phyloP scores from a whole-genome alignment of 352 stramenopile species.

The Stephanocyclus meneghinianus region DNA sequence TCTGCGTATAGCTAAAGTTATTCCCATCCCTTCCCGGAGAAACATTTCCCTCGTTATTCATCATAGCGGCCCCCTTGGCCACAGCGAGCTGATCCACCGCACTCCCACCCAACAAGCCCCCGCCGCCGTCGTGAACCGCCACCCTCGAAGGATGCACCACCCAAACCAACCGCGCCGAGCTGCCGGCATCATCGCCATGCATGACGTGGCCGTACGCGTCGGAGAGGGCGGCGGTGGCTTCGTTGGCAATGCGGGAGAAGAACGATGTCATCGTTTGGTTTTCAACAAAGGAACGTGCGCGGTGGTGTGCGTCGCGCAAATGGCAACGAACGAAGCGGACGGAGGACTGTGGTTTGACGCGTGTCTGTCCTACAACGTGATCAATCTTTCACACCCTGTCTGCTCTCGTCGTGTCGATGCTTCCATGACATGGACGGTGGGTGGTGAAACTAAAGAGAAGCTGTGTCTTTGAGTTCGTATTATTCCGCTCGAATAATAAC shows the following conservation, averaged over 20 bases:
- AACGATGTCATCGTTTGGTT: constrained; percentile 50
- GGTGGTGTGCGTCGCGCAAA: no score
- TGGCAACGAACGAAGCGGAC: no score
- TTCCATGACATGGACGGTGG: constrained; percentile 85
- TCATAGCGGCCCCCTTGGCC: background rate
- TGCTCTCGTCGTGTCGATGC: constrained; percentile 91
- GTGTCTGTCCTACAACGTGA: constrained; percentile 48
- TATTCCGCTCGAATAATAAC: no score
- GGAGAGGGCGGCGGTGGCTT: constrained; percentile 60
- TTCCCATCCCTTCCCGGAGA: constrained; percentile 18
- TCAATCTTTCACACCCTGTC: no score
- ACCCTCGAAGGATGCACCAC: constrained; percentile 55
- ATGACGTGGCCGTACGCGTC: constrained; percentile 75
- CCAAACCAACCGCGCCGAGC: constrained; percentile 62
- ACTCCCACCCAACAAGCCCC: background rate
- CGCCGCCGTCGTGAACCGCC: constrained; percentile 4
- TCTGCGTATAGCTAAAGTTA: constrained; percentile 38
- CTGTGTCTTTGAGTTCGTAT: no score
- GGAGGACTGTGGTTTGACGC: constrained; percentile 85
- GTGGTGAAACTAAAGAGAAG: background rate
- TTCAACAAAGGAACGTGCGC: no score
- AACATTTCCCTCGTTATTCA: background rate
- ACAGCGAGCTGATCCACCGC: background rate
- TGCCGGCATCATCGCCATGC: constrained; percentile 77
- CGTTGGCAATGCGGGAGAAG: constrained; percentile 57